Conservation (phyloP, 2,329 filamentous ascomycete genomes). For the Ophiostoma novo-ulmi region DNA sequence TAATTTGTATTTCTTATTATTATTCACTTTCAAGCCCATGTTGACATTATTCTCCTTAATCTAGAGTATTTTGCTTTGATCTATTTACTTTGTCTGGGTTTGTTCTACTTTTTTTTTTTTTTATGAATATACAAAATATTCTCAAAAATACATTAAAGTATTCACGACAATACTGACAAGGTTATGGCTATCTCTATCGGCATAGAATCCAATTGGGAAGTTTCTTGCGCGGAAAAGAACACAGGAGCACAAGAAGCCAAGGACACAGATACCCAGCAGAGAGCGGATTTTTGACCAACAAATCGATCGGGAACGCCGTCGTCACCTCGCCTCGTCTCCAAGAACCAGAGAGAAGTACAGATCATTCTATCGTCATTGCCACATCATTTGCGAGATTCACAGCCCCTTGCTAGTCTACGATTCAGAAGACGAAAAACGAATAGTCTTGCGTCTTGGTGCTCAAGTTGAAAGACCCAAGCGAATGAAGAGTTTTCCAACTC, state of each 20-base stretch:
- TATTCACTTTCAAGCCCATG: too few species aligned
- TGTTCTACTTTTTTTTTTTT: not conserved
- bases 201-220: not conserved
- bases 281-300: not conserved
- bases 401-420: constrained; percentile 9
- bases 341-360: not conserved
- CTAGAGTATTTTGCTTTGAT: not conserved
- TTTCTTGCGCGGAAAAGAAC: not conserved
- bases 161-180: too few species aligned
- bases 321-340: too few species aligned
- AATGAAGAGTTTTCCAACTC: not conserved
- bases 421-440: constrained; percentile 3
- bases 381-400: constrained; percentile 12
- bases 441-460: not conserved
- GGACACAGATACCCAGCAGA: not conserved
- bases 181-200: not conserved
- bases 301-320: not conserved
- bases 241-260: not conserved
- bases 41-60: too few species aligned
- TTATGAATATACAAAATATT: not conserved
- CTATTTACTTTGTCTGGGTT: not conserved
- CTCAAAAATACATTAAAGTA: not conserved
- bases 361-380: constrained; percentile 9
- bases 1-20: too few species aligned
- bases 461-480: not conserved